Evolutionary conservation across 768 basidiomycete species (phyloP), one percentile per base, ranked within the genome.

Genomic region (Tulasnella sp.): DNA sequence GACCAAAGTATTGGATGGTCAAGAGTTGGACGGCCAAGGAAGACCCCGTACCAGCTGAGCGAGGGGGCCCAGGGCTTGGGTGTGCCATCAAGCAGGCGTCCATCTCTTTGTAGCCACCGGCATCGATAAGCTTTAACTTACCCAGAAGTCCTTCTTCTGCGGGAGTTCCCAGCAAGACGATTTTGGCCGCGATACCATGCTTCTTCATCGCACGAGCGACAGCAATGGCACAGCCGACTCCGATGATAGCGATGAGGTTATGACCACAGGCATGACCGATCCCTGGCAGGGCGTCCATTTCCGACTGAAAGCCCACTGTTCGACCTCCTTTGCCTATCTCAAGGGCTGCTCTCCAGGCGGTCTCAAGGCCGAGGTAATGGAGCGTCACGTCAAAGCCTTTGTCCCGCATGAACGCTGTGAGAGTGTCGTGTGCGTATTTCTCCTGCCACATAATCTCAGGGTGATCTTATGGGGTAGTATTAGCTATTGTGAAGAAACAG

Each of bases 81-180:
- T 93, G 93, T 91, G 93, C 91, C 93, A 93, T 93, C 76, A 94
- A 82, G 80, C 93, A 93, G 6, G 88, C 87, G 73, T 88, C 90
- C 89, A 95, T 92, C 9, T 85, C 90, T 72, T 91, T 83, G 80
- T 94, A 94, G n/a, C 89, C 91, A n/a, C 89, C 93, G 37, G 86
- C 85, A 25, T 93, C 86, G 38, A 93, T 85, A 22, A 94, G 83
- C 2, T 85, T 83, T 2, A 89, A 84, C 80, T 95, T 95, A 6
- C 93, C 93, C 31, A 85, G 85, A 3, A 92, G 91, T 1, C 91
- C 89, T 85, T 94, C 93, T 79, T 94, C 93, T 1, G 91, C 93
- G 74, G 93, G 93, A 0, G 93, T 94, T 12, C 93, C 93, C 7
- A 94, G 85, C 11, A 94, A 84, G n/a, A 91, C 85, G 15, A 94